Evolutionary conservation across 2,329 filamentous ascomycete genomes (phyloP), one percentile per base, ranked within the genome.

Genomic region (Calcarisporium arbuscula): DNA sequence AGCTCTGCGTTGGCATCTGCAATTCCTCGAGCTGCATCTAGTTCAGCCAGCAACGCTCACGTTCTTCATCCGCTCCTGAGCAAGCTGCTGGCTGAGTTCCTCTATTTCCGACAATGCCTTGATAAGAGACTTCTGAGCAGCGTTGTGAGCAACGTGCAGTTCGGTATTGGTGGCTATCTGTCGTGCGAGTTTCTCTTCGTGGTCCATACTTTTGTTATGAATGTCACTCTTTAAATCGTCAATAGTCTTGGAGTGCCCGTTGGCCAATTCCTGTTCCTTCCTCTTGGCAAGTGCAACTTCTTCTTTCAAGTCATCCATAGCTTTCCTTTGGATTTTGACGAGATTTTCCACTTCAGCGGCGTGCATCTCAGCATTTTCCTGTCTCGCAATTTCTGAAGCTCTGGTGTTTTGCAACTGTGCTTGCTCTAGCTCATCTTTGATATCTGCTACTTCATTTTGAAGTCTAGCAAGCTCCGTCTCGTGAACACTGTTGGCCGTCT

Each of bases 1-100:
- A 61, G 54, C 49, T 67, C 75, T 0, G 67, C 62, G 3, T 68
- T 76, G 49, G 80, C 74, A 6, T 70, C 61, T 53, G 70, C 77
- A 46, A 64, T 65, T 48, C 63, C 77, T 58, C 66, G 70, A 28
- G 63, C 56, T 7, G 73, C 73, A 40, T 82, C 77, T 12, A 81
- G 64, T 32, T 78, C 75, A 15, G 76, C 75, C 53, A 74, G 66
- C 8, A 74, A 68, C 37, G 69, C n/a, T 71, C 40, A 74, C 70
- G 40, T 74, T 74, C 36, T 70, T 70, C 61, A 77, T 75, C 62
- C 78, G 78, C 44, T 73, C 72, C 31, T 70, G 62, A 3, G 71
- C 74, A 27, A 79, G 68, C 46, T 71, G 64, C 46, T 70, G 68
- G 36, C 67, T 65, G 42, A 77, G 53, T 17, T 67, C 61, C 42